A percentile compares a stretch with the other conserved stretches of the same genome.
Conservation (phyloP, 345 rosid genomes). For the Limnanthes douglasii region DNA sequence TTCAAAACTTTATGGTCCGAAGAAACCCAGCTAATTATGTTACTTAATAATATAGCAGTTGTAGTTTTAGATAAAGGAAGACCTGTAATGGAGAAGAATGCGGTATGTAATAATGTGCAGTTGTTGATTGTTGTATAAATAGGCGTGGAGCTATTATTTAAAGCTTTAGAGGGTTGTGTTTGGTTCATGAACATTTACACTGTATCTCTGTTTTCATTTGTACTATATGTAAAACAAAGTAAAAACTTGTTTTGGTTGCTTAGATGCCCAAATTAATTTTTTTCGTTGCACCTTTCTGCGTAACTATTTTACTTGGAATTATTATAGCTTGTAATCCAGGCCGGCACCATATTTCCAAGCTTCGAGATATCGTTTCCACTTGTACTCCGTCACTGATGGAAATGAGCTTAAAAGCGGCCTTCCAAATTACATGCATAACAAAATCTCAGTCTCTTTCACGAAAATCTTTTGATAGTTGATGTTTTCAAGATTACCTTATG, state of each 20-base stretch:
- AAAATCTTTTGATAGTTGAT: not conserved
- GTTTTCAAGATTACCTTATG: constrained; percentile 37
- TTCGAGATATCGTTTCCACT: constrained; percentile 65
- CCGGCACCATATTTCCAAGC: constrained; percentile 92
- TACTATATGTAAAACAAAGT: not conserved
- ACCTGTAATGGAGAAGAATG: not conserved
- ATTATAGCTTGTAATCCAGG: constrained; percentile 61
- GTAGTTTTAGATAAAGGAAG: too few species aligned
- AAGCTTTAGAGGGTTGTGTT: not conserved
- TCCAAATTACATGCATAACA: too few species aligned
- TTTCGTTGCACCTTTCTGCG: not conserved
- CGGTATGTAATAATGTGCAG: not conserved
- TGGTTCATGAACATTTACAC: not conserved
- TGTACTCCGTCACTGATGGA: constrained; percentile 38
- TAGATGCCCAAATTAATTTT: not conserved
- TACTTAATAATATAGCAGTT: too few species aligned
- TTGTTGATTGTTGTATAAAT: constrained; percentile 1
- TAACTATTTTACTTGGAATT: not conserved
- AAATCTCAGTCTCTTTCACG: too few species aligned
- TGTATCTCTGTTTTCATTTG: not conserved
- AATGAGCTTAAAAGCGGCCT: constrained; percentile 39
- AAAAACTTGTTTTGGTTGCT: not conserved
- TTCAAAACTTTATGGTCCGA: constrained; percentile 42
- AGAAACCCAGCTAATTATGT: too few species aligned
- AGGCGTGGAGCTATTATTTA: not conserved